phyloP scores from a whole-genome alignment of 306 rosid species.

The Ormosia emarginata region DNA sequence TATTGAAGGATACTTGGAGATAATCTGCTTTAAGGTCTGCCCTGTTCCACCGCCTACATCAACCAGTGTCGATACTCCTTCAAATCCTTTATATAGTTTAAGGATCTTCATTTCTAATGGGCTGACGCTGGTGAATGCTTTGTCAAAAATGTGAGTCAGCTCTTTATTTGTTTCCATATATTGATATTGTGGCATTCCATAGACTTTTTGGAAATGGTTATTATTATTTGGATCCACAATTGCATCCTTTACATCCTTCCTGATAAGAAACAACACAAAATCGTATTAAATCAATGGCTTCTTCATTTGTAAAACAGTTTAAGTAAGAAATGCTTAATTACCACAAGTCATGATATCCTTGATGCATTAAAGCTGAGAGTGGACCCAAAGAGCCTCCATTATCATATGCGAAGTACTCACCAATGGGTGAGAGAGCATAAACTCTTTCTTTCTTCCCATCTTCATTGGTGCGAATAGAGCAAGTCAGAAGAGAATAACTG shows the following conservation, averaged over 20 bases:
- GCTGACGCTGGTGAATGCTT: neutral
- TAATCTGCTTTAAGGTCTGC: neutral
- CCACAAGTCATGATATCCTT: neutral
- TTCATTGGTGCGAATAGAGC: no score
- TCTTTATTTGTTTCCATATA: neutral
- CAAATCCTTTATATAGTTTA: neutral
- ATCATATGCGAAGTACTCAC: no score
- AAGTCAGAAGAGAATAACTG: no score
- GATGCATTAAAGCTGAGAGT: neutral
- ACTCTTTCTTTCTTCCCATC: no score
- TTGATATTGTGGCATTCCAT: neutral
- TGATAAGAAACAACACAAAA: neutral
- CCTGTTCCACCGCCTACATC: neutral
- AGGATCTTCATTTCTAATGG: neutral
- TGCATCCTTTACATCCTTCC: neutral
- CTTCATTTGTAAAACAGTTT: no score
- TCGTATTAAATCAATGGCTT: neutral
- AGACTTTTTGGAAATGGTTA: neutral
- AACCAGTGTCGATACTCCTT: neutral
- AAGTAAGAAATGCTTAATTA: neutral
- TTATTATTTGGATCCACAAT: neutral
- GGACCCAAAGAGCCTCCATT: neutral
- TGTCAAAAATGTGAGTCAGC: neutral
- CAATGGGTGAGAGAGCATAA: no score
- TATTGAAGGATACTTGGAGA: neutral